Conservation (phyloP, 768 basidiomycete genomes). For the Suillus luteus region DNA sequence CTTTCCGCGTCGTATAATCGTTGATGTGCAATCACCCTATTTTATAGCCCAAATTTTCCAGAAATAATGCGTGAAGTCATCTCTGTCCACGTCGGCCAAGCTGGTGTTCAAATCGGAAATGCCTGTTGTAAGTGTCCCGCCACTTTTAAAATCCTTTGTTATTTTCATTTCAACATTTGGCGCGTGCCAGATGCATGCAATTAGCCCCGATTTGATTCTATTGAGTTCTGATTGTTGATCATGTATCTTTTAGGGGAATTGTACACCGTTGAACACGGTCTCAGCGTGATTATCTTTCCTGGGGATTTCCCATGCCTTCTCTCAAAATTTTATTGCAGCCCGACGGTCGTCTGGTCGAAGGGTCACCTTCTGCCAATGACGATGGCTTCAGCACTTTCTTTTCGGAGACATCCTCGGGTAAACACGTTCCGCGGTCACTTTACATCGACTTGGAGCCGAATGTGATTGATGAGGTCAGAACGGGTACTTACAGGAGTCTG, state of each 20-base stretch:
- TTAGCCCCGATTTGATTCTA: conserved; percentile 8
- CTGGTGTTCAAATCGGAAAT: conserved; percentile 97
- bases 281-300: conserved; percentile 62
- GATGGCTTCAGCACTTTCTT: conserved; percentile 99
- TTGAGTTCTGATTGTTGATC: conserved; percentile 19
- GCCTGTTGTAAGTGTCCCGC: conserved; percentile 83
- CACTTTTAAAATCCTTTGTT: conserved; percentile 7
- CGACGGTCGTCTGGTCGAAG: conserved; percentile 87
- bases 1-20: conserved; percentile 23
- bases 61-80: conserved; percentile 91
- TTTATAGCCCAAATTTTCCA: conserved; percentile 15
- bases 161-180: background rate
- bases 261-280: conserved; percentile 97
- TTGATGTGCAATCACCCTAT: conserved; percentile 5
- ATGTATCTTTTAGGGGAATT: conserved; percentile 76
- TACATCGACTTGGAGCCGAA: conserved; percentile 98
- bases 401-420: conserved; percentile 94
- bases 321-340: conserved; percentile 54
- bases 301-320: conserved; percentile 22
- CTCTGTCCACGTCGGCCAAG: conserved; percentile 98
- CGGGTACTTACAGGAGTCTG: conserved; percentile 91
- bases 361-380: conserved; percentile 72
- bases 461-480: conserved; percentile 97
- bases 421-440: conserved; percentile 96
- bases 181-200: conserved; percentile 20